These are phyloP conservation scores for Pyrus betulifolia DNA, from an alignment of 306 rosid species.

Conservation along the genomic window DNA sequence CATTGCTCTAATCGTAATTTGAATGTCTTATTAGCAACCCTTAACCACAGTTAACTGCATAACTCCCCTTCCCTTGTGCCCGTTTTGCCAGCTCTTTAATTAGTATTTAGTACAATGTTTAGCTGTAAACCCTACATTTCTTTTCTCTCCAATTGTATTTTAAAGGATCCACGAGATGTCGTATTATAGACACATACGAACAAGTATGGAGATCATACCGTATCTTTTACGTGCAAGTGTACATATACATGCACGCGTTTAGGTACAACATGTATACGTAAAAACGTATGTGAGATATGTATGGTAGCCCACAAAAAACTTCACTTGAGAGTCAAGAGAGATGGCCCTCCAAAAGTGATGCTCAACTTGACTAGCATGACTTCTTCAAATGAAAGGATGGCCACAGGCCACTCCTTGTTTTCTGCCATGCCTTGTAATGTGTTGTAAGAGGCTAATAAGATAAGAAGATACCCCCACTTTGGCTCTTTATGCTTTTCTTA, in stretches of 20 bases:
- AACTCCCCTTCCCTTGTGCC: slow-evolving; percentile 24
- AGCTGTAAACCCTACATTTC: slow-evolving; percentile 30
- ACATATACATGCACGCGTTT: background rate
- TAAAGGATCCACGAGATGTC: slow-evolving; percentile 21
- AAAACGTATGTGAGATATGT: background rate
- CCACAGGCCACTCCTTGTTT: slow-evolving; percentile 23
- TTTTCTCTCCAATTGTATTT: background rate
- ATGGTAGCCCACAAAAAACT: slow-evolving; percentile 24
- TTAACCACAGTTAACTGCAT: slow-evolving; percentile 14
- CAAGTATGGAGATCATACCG: background rate
- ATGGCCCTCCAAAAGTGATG: slow-evolving; percentile 27
- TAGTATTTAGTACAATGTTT: slow-evolving; percentile 18
- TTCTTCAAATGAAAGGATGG: slow-evolving; percentile 23
- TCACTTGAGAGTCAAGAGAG: slow-evolving; percentile 56
- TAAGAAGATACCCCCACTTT: slow-evolving; percentile 38
- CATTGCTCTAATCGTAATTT: slow-evolving; percentile 33
- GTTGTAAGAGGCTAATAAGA: slow-evolving; percentile 18
- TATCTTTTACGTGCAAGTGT: background rate
- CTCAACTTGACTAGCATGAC: slow-evolving; percentile 29
- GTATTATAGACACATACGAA: background rate
- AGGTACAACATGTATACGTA: background rate
- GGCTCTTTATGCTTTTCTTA: slow-evolving; percentile 29
- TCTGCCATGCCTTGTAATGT: slow-evolving; percentile 19
- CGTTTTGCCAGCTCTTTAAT: slow-evolving; percentile 46
- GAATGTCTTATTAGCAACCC: slow-evolving; percentile 37